Percentiles rank a stretch among this genome's conserved stretches.
These are phyloP conservation scores for Pythium phragmiticola DNA, from an alignment of 352 stramenopile genomes.

Conservation along the genomic window DNA sequence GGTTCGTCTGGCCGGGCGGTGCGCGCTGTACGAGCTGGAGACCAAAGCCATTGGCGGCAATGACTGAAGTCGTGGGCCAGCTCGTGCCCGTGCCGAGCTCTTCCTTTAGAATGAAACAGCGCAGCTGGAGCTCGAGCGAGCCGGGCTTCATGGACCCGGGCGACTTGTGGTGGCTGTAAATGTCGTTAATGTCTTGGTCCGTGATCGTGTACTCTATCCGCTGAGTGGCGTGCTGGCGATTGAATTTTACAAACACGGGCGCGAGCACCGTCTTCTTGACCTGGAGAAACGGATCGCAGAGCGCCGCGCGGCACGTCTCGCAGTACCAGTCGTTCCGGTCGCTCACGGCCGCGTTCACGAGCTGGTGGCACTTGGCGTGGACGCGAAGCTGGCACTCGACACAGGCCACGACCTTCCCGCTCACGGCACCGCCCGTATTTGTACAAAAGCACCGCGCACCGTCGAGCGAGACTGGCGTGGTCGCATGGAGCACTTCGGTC, in stretches of 20 bases:
- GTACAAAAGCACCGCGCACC: constrained; percentile 66
- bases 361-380: constrained; percentile 78
- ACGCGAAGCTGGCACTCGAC: constrained; percentile 49
- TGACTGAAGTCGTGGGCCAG: constrained; percentile 67
- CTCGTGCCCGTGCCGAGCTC: constrained; percentile 64
- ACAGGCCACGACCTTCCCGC: constrained; percentile 52
- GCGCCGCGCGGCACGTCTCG: constrained; percentile 60
- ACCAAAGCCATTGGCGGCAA: constrained; percentile 72
- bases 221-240: constrained; percentile 42
- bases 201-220: constrained; percentile 68
- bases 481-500: constrained; percentile 39
- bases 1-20: constrained; percentile 69
- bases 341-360: constrained; percentile 34
- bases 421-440: constrained; percentile 21
- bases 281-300: constrained; percentile 71
- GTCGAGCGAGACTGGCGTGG: constrained; percentile 31
- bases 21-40: constrained; percentile 67
- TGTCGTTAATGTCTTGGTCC: constrained; percentile 71
- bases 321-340: constrained; percentile 65
- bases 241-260: constrained; percentile 65
- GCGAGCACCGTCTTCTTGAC: constrained; percentile 58
- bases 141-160: constrained; percentile 36
- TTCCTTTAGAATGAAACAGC: constrained; percentile 76
- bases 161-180: constrained; percentile 56
- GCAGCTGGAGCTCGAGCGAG: constrained; percentile 71